Conservation (phyloP, 129 eudicot genomes). For the Gnaphalium uliginosum region DNA sequence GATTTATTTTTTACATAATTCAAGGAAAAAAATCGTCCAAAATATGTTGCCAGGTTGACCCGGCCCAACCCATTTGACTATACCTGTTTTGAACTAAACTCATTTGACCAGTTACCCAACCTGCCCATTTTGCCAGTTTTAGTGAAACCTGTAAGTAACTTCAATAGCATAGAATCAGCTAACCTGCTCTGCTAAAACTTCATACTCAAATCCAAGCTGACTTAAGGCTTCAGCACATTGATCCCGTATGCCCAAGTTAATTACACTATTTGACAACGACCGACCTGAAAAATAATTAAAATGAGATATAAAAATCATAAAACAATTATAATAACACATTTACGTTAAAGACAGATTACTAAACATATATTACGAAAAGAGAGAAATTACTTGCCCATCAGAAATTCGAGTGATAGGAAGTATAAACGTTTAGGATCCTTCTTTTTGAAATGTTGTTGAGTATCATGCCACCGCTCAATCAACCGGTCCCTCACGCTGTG, state of each 20-base stretch:
- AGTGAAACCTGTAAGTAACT: not conserved
- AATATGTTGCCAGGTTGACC: not conserved
- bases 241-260: slow-evolving; percentile 53
- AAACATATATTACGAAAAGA: not conserved
- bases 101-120: not conserved
- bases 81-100: not conserved
- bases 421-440: slow-evolving; percentile 59
- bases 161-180: slow-evolving; percentile 6
- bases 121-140: not conserved
- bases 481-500: slow-evolving; percentile 61
- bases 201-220: slow-evolving; percentile 62
- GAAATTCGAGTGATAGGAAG: slow-evolving; percentile 63
- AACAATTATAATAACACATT: not conserved
- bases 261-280: slow-evolving; percentile 55
- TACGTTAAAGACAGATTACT: not conserved
- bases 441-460: slow-evolving; percentile 59
- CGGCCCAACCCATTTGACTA: not conserved
- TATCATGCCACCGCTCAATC: slow-evolving; percentile 70
- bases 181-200: slow-evolving; percentile 69
- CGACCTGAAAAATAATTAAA: slow-evolving; percentile 42
- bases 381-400: slow-evolving; percentile 51
- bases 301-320: not conserved
- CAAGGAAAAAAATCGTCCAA: not conserved
- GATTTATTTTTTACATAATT: not conserved
- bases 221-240: slow-evolving; percentile 61